Base-by-base conservation (phyloP, 1,139 yeast genomes). In the Geotrichum europaeum region DNA sequence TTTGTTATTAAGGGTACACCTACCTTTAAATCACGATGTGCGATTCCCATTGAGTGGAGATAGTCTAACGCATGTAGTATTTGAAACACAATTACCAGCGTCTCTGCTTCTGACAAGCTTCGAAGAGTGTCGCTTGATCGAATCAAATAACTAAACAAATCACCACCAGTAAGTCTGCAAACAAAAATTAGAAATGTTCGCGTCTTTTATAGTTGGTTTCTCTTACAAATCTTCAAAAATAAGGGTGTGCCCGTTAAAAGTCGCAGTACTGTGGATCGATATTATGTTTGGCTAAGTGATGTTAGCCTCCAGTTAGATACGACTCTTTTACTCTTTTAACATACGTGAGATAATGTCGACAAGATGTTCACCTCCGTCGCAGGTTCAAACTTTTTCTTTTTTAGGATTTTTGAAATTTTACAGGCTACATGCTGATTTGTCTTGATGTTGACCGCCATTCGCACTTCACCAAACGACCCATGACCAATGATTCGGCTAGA, bases 381-480 rank as follows among this genome's bases (percentile, higher is more conserved):
- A 3, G 67, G 67, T 57, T 66, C 63, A 30, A 60, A 54, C 24
- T 62, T 58, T 25, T 54, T 54, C 22, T 57, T 49, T n/a, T 59
- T 56, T 25, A 49, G 43, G 49, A 59, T 54, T 49, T 62, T 57
- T n/a, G 64, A 57, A 61, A 69, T 62, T 57, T 69, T 69, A 59
- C 72, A 69, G 36, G 72, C 72, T 7, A 64, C 62, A 57, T 69
- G 72, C 43, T 59, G 60, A 15, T 63, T 61, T 3, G 66, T 60
- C 20, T 53, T 34, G 13, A 36, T 43, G 28, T 65, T 55, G 24
- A 50, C 49, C 1, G 69, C 72, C 62, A 69, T 50, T n/a, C 61
- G 40, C 57, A 81, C 87, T 53, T 79, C 77, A 0, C 89, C 89
- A 76, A 84, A 85, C 0, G 87, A 81, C 0, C 90, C 90, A 52